Base-by-base conservation (phyloP, 2,329 filamentous ascomycete species). In the Penicillium sp. region DNA sequence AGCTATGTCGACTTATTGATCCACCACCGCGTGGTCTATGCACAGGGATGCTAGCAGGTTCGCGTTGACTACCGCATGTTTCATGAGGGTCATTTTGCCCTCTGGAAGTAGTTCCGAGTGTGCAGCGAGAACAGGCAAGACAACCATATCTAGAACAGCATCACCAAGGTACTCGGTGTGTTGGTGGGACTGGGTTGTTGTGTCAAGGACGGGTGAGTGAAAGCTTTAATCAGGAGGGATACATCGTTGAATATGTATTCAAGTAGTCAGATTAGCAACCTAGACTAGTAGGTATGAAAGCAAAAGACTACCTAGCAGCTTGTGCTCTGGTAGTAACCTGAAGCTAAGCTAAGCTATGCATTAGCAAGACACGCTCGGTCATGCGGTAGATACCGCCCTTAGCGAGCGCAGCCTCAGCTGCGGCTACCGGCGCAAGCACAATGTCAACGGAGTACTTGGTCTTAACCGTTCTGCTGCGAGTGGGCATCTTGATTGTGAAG, bases 121-220 rank as follows among this genome's bases (percentile, higher is more conserved):
- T 0, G 43, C 23, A 22, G 57, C 52, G 9, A 67, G 52, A 0
- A 81, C 54, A 10, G 64, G 61, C 6, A 87, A 81, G 40, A 96
- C 73, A 45, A 95, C 73, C 56, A 82, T 78, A 66, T 97, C 91
- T 0, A 97, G 79, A 2, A 96, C 74, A 0, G 89, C 80, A 57
- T 97, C 91, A 0, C 91, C 91, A 0, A 96, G 72, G 59, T 93
- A 95, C 61, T 96, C 91, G 0, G 96, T 77, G 0, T 89, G 80
- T 55, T 96, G 86, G 58, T 83, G 82, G 0, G 77, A 78, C 28
- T 69, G 66, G 10, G 81, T 76, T 16, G 69, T 74, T 2, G 73
- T 73, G 4, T 76, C 71, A 13, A 76, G 0, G 87, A 90, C 0
- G 81, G 74, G 61, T 96, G 90, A 0, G 89, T 95, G 40, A 91